Evolutionary conservation across 805 yeast species (phyloP).

Genomic region (Metschnikowia rubicola): DNA sequence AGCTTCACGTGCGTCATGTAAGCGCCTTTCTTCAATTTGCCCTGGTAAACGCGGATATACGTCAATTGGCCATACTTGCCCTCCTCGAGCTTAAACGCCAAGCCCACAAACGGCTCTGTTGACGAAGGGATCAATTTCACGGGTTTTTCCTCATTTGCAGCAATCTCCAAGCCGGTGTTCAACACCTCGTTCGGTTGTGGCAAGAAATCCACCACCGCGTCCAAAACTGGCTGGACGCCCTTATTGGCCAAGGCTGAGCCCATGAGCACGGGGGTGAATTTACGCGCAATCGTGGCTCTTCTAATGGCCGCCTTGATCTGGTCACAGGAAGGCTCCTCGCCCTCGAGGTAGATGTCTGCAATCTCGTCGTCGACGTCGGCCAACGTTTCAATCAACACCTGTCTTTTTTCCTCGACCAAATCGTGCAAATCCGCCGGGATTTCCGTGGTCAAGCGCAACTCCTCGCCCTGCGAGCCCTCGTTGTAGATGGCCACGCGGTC

Average conservation of each 20-base stretch:
- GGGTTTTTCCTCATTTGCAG: conserved; percentile 52
- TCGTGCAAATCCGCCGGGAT: conserved; percentile 80
- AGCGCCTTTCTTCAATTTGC: conserved; percentile 85
- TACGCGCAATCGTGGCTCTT: conserved; percentile 91
- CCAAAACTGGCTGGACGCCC: conserved; percentile 92
- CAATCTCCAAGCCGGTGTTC: conserved; percentile 82
- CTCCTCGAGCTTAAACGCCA: conserved; percentile 98
- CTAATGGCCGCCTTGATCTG: conserved; percentile 89
- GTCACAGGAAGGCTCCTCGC: conserved; percentile 76
- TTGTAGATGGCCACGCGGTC: conserved; percentile 83
- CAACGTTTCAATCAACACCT: conserved; percentile 80
- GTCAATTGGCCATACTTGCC: conserved; percentile 98
- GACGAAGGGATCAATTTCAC: conserved; percentile 73
- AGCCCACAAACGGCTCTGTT: conserved; percentile 81
- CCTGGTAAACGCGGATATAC: conserved; percentile 95
- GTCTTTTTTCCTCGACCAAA: conserved; percentile 86
- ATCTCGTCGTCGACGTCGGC: conserved; percentile 98
- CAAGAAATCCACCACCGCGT: conserved; percentile 91
- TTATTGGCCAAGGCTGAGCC: conserved; percentile 97
- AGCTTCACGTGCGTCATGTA: conserved; percentile 85
- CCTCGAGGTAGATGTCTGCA: conserved; percentile 89
- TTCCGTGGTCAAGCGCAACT: conserved; percentile 51
- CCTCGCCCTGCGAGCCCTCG: conserved; percentile 89
- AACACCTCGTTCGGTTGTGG: conserved; percentile 94
- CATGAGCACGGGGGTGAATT: conserved; percentile 98